Evolutionary conservation across 2,329 filamentous ascomycete genomes (phyloP).

Genomic region (Didymella glomerata): DNA sequence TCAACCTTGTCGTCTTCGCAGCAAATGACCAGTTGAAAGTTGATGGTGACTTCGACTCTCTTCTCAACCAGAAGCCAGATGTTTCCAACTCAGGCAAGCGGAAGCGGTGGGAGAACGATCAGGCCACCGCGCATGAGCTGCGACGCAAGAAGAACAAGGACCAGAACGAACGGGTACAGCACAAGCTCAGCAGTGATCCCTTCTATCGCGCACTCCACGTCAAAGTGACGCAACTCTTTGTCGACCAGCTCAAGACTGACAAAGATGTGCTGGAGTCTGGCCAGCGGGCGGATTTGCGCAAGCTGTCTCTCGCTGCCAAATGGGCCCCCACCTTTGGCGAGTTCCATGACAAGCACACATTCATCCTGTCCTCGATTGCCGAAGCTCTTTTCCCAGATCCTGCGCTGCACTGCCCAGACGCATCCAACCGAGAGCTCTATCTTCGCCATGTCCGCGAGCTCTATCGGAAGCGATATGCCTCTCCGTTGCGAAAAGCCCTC

Average conservation of each 20-base stretch:
- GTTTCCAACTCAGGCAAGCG: background rate
- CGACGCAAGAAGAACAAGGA: conserved; percentile 1
- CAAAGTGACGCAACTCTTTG: conserved; percentile 2
- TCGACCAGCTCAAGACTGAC: conserved; percentile 56
- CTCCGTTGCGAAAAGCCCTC: conserved; percentile 63
- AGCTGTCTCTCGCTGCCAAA: conserved; percentile 66
- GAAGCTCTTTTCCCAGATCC: conserved; percentile 2
- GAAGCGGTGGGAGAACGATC: background rate
- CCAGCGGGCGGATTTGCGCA: conserved; percentile 53
- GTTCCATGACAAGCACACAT: conserved; percentile 67
- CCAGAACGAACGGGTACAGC: conserved; percentile 6
- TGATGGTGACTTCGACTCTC: background rate
- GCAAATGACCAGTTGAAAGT: conserved; percentile 2
- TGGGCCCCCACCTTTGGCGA: conserved; percentile 65
- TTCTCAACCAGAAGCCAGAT: background rate
- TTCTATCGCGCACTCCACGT: conserved; percentile 3
- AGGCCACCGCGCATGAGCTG: background rate
- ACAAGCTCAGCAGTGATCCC: background rate
- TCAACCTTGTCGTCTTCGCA: conserved; percentile 10
- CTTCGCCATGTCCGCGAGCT: conserved; percentile 63
- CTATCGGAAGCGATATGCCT: conserved; percentile 57
- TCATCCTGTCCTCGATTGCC: conserved; percentile 58
- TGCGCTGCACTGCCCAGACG: conserved; percentile 3
- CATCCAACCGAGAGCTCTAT: conserved; percentile 58
- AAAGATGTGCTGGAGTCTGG: conserved; percentile 46